Evolutionary conservation across 179 eudicot species (phyloP), one percentile per base, ranked within the genome.

Genomic region (Beta corolliflora): DNA sequence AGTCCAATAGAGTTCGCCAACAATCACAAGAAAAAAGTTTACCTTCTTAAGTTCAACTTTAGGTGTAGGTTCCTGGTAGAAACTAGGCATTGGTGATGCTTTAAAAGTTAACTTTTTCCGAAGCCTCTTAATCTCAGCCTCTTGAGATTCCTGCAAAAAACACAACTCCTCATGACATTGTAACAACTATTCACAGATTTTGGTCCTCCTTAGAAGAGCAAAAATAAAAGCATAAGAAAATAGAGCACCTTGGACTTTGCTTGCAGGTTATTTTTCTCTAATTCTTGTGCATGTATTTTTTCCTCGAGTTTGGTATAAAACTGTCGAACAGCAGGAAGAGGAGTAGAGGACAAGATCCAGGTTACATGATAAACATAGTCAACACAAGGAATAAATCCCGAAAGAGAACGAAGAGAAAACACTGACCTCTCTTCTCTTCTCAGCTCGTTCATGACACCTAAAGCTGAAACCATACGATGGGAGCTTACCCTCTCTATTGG

Each of bases 21-120:
- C 67, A 73, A 56, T 31, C 23, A 77, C 79, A 59, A 71, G 69
- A 52, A 13, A 31, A 77, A n/a, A 14, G 0, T 12, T 45, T 84
- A 92, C 99, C 98, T 96, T 96, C 89, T 94, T 94, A 21, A 94
- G 74, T 86, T 94, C 98, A 67, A 76, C 90, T 85, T 94, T 95
- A 55, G 96, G 93, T 76, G 93, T 84, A 25, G 99, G 98, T 78
- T 94, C 99, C 86, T 94, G 94, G 87, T 95, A 95, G 82, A 95
- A 95, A 87, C 81, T 95, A 71, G 99, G 99, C 97, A 95, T 90
- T 36, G 99, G 99, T 53, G 98, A 88, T 64, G 99, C 99, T 87
- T 96, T 94, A 77, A 95, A 95, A 79, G 85, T 89, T 88, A 95
- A 88, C 79, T 87, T 94, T 84, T 94, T 95, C 48, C 99, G 89